Base-by-base conservation (phyloP, 2,329 filamentous ascomycete species). In the Botrytis fragariae region DNA sequence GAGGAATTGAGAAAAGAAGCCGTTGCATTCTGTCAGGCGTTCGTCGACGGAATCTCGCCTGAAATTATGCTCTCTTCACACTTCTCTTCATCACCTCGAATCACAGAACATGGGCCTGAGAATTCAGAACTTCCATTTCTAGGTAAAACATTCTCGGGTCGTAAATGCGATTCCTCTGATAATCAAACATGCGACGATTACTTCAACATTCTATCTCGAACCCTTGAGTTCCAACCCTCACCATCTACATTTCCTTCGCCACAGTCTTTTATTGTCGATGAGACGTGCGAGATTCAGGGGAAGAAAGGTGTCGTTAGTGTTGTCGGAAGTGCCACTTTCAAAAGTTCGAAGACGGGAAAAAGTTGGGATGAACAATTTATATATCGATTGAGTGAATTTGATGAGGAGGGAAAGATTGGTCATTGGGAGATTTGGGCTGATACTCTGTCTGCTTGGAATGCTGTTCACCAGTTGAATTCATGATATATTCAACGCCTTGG, bases 371-470 rank as follows among this genome's bases (percentile, higher is more conserved):
- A 84, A 75, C 75, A 79, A 25, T 84, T 84, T 60, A 81, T 84
- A 20, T 83, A 84, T 76, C 75, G 81, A 65, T 79, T 84, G 62
- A 82, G 83, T 76, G 81, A 73, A 12, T 84, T 83, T 74, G 81
- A 84, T 77, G 77, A 77, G 10, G 74, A 81, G 29, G 82, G 82
- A 0, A 82, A 75, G 77, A 82, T 84, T 74, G 83, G 82, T 42
- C 79, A 81, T 76, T 84, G 82, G 82, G 82, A 84, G 77, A 83
- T 84, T 69, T 84, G 83, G 83, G 83, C 82, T 22, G 83, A 84
- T 79, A 82, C 82, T 20, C 75, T 84, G 72, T 83, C 81, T 74
- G 83, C 83, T 48, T 84, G 82, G 83, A 79, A 80, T 39, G 83
- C 82, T 63, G 72, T 82, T 81, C 45, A 72, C 35, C 35, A 42